These are phyloP conservation scores for grape (Vitis vinifera) DNA, from an alignment of 164 flowering plant genomes.

Conservation along the genomic window ASM3070453v1 NC_081817.1:2024501-2025000, in stretches of 20 bases:
- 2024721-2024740: background rate
- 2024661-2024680: no score
- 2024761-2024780: background rate
- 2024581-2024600: no score
- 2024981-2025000: no score
- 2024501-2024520: background rate
- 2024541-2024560: no score
- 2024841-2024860: background rate
- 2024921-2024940: background rate
- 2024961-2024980: no score
- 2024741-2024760: background rate
- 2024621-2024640: no score
- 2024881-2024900: background rate
- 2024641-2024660: no score
- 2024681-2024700: no score
- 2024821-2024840: background rate
- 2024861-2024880: background rate
- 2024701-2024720: no score
- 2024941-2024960: no score
- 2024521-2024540: background rate
- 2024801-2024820: background rate
- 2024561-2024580: no score
- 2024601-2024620: no score
- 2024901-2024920: background rate
- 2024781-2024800: background rate